Conservation (phyloP, 345 rosid genomes). For the Punica granatum region DNA sequence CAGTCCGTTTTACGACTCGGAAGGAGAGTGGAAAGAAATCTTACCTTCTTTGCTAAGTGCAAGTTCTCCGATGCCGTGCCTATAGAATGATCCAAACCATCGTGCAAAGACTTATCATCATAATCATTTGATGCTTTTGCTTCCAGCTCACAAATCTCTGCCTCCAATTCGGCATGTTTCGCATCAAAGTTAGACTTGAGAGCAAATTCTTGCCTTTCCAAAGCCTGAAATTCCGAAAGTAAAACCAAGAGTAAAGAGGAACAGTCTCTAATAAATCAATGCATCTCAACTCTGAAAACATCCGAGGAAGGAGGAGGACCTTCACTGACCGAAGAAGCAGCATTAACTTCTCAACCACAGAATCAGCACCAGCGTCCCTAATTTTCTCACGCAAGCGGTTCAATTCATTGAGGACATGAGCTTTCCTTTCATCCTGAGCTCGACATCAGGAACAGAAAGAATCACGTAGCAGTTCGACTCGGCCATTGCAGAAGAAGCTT, state of each 20-base stretch:
- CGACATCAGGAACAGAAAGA: not conserved
- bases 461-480: not conserved
- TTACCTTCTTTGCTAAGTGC: conserved; percentile 56
- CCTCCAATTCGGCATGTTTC: conserved; percentile 36
- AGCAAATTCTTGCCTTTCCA: conserved; percentile 46
- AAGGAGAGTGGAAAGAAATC: not conserved
- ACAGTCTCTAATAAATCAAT: no score
- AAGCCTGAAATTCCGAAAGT: conserved; percentile 23
- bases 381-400: conserved; percentile 33
- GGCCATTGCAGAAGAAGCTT: not conserved
- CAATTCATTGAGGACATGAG: conserved; percentile 24
- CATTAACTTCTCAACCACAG: conserved; percentile 31
- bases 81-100: conserved; percentile 32
- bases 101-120: conserved; percentile 23
- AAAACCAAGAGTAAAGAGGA: not conserved
- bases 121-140: conserved; percentile 27
- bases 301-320: conserved; percentile 21
- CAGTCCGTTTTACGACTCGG: not conserved
- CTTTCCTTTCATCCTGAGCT: conserved; percentile 37
- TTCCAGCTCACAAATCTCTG: conserved; percentile 39
- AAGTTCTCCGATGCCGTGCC: conserved; percentile 32
- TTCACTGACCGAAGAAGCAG: conserved; percentile 35
- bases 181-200: conserved; percentile 26
- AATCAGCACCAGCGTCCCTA: conserved; percentile 21
- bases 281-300: not conserved